Percentiles rank a stretch among this genome's conserved stretches.
These are phyloP conservation scores for Fusarium sp. DNA, from an alignment of 2,329 filamentous ascomycete species.

Conservation along the genomic window DNA sequence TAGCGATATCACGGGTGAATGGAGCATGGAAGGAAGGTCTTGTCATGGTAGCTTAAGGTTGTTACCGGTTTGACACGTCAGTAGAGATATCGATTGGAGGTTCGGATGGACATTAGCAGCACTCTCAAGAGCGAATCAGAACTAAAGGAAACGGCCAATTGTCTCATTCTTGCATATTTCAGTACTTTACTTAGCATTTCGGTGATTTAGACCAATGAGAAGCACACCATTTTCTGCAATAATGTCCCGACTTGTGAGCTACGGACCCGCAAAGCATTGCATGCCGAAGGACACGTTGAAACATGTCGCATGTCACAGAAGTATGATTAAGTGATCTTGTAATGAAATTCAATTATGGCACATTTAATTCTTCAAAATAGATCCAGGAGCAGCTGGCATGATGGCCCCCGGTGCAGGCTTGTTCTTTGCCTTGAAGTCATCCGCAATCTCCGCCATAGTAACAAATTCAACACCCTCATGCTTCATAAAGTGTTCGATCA, in stretches of 20 bases:
- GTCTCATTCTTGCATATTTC: background rate
- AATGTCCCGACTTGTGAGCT: no score
- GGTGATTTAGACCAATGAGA: background rate
- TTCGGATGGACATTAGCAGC: background rate
- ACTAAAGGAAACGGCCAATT: background rate
- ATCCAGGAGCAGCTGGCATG: constrained; percentile 58
- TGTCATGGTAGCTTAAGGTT: background rate
- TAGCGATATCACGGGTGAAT: background rate
- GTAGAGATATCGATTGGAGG: background rate
- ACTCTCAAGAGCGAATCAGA: background rate
- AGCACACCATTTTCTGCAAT: background rate
- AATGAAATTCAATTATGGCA: no score
- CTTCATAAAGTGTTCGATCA: constrained; percentile 75
- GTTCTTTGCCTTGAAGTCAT: constrained; percentile 78
- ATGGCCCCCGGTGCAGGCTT: constrained; percentile 66
- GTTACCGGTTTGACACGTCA: background rate
- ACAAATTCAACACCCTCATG: constrained; percentile 72
- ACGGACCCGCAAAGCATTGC: background rate
- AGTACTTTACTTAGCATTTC: background rate
- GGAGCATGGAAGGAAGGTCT: background rate
- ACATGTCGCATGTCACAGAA: background rate
- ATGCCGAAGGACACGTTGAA: background rate
- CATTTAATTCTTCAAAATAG: background rate
- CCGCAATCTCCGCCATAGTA: constrained; percentile 76
- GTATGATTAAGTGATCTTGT: background rate